Conservation (phyloP, 202 grass and related monocot genomes). For the Digitaria exilis region DNA sequence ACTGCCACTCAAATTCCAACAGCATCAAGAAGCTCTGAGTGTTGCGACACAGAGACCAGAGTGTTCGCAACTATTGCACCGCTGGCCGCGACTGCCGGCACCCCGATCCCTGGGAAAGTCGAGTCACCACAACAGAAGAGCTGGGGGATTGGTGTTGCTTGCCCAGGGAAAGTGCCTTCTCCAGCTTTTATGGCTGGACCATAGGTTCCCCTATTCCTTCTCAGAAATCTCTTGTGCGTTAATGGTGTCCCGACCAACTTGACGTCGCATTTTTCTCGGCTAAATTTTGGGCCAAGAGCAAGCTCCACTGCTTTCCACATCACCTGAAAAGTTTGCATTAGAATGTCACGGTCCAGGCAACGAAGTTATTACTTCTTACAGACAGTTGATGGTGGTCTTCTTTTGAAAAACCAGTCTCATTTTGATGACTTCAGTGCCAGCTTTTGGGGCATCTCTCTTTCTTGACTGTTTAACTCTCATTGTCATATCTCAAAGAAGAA, state of each 20-base stretch:
- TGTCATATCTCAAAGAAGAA: neutral
- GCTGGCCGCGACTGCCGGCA: constrained; percentile 90
- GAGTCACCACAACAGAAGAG: constrained; percentile 97
- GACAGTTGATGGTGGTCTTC: constrained; percentile 9
- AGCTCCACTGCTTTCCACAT: constrained; percentile 92
- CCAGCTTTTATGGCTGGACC: constrained; percentile 96
- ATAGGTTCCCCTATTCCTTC: constrained; percentile 90
- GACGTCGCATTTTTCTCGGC: constrained; percentile 77
- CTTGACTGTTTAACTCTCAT: neutral
- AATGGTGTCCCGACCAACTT: constrained; percentile 85
- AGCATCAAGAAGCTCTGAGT: constrained; percentile 95
- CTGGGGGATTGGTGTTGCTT: constrained; percentile 80
- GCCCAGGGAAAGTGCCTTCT: constrained; percentile 87
- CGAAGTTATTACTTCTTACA: neutral
- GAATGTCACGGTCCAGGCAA: constrained; percentile 4
- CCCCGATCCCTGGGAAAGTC: constrained; percentile 93
- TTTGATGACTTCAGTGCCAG: constrained; percentile 29
- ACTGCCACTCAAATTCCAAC: constrained; percentile 63
- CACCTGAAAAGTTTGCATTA: constrained; percentile 55
- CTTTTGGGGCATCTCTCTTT: constrained; percentile 20
- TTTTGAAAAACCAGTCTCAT: neutral
- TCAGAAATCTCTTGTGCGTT: constrained; percentile 83
- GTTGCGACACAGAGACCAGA: constrained; percentile 74
- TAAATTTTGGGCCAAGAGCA: constrained; percentile 75
- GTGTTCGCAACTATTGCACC: constrained; percentile 94